phyloP scores from a whole-genome alignment of 441 rosid species.

The Kokia cookei region DNA sequence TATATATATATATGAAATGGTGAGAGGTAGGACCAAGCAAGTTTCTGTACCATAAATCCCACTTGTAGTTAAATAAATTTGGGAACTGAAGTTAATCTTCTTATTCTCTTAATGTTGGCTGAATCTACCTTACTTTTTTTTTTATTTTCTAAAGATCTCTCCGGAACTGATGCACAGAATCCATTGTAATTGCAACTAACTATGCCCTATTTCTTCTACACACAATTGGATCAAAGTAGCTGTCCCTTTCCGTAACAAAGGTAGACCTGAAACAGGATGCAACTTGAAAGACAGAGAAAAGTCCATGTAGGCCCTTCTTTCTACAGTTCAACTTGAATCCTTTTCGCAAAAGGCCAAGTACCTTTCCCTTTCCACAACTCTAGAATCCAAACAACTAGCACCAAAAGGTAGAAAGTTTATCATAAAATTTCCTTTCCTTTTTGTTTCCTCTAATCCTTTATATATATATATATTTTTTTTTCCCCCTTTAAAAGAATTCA shows the following conservation, averaged over 20 bases:
- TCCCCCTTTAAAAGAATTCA: not conserved
- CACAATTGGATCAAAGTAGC: too few species aligned
- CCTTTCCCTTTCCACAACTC: slow-evolving; percentile 16
- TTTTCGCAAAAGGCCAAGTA: slow-evolving; percentile 13
- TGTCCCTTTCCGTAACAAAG: too few species aligned
- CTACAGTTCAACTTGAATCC: slow-evolving; percentile 23
- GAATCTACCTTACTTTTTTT: not conserved
- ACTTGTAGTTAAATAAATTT: slow-evolving; percentile 36
- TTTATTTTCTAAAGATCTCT: not conserved
- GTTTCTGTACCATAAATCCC: slow-evolving; percentile 32
- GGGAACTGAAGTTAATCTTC: slow-evolving; percentile 26
- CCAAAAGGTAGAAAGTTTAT: slow-evolving; percentile 13
- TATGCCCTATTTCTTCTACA: not conserved
- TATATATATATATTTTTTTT: not conserved
- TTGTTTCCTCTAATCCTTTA: not conserved
- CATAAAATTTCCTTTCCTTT: not conserved
- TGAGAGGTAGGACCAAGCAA: slow-evolving; percentile 27
- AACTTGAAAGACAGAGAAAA: not conserved
- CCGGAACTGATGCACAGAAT: not conserved
- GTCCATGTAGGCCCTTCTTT: slow-evolving; percentile 16
- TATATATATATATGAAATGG: slow-evolving; percentile 27
- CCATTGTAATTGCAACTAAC: not conserved
- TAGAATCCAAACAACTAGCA: slow-evolving; percentile 11
- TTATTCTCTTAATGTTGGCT: not conserved
- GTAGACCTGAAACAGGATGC: not conserved